Conservation (phyloP, 495 filamentous ascomycete species). For the Chaetomidium leptoderma region DNA sequence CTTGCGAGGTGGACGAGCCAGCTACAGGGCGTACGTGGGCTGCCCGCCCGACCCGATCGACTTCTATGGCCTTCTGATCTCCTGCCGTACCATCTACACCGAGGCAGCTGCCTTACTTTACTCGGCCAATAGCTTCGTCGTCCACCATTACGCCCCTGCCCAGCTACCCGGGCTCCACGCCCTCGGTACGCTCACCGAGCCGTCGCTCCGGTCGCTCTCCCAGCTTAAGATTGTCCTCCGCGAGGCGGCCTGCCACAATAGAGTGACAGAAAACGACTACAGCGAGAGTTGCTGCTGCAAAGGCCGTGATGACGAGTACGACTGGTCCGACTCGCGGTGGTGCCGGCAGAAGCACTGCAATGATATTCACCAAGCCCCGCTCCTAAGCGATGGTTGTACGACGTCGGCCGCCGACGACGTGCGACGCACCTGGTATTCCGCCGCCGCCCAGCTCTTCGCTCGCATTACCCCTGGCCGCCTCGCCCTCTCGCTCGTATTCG, state of each 20-base stretch:
- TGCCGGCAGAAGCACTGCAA: constrained; percentile 2
- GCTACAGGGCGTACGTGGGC: neutral
- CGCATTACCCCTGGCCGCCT: constrained; percentile 1
- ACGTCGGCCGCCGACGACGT: constrained; percentile 4
- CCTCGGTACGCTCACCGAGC: constrained; percentile 7
- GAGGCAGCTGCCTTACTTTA: constrained; percentile 11
- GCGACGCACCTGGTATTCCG: constrained; percentile 5
- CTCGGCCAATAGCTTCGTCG: constrained; percentile 9
- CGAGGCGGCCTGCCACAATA: constrained; percentile 10
- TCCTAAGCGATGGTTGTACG: constrained; percentile 2
- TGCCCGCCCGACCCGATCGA: constrained; percentile 6
- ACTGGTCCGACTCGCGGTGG: constrained; percentile 3
- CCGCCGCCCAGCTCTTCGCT: constrained; percentile 7
- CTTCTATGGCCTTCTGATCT: constrained; percentile 5
- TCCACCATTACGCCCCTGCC: constrained; percentile 2
- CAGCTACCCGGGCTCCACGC: constrained; percentile 6
- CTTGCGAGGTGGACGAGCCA: constrained; percentile 6
- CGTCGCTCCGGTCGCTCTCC: constrained; percentile 11
- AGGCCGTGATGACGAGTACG: constrained; percentile 1
- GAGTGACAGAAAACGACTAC: constrained; percentile 9
- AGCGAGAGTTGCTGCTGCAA: constrained; percentile 1
- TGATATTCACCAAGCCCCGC: constrained; percentile 6
- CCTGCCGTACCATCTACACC: constrained; percentile 8
- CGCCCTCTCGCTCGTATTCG: constrained; percentile 4
- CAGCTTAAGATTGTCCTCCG: constrained; percentile 8